phyloP scores from a whole-genome alignment of 352 stramenopile species.

The Blastocystis sp. region DNA sequence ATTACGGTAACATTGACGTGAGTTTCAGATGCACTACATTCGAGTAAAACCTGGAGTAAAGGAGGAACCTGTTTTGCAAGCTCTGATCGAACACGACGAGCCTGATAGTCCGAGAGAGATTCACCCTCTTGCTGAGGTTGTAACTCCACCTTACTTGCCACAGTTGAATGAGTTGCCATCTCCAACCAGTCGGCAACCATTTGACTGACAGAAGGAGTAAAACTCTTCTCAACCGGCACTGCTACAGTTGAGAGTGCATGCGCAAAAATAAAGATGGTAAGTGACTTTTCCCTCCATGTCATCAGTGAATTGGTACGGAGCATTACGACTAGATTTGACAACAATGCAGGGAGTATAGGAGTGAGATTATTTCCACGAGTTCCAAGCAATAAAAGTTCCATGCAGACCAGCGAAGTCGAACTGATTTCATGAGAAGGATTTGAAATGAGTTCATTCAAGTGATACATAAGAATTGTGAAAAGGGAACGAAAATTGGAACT shows the following conservation, averaged over 20 bases:
- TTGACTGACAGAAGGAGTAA: not conserved
- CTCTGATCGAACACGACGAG: not conserved
- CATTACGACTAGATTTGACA: not conserved
- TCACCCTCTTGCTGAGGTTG: not conserved
- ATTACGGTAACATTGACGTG: not conserved
- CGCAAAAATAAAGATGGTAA: not conserved
- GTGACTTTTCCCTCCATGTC: conserved; percentile 6
- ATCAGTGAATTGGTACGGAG: not conserved
- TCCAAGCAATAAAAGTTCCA: not conserved
- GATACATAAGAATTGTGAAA: not conserved
- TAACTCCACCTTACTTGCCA: no score
- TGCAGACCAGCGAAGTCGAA: not conserved
- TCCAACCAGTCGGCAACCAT: conserved; percentile 14
- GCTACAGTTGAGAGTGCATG: not conserved
- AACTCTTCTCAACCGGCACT: no score
- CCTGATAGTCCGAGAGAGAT: not conserved
- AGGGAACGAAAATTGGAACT: not conserved
- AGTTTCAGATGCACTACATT: not conserved
- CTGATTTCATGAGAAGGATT: not conserved
- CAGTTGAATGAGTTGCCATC: not conserved
- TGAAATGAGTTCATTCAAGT: conserved; percentile 11
- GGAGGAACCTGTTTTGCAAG: not conserved
- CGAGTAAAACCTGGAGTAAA: not conserved
- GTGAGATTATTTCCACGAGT: not conserved
- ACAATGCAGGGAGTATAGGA: not conserved